Conservation (phyloP, 1,284 basidiomycete genomes). For the Chondrostereum purpureum region DNA sequence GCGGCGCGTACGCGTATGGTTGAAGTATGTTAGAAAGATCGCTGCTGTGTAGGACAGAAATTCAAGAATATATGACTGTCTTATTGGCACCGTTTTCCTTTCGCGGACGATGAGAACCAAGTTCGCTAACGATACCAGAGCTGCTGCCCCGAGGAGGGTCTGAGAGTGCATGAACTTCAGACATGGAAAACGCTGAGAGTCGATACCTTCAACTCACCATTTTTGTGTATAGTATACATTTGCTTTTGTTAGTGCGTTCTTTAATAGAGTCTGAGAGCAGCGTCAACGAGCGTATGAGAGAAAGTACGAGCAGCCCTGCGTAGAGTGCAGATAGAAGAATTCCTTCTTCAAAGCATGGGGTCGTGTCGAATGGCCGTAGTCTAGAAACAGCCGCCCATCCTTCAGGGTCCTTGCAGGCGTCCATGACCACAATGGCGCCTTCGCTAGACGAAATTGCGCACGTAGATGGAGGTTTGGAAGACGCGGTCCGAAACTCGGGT, state of each 20-base stretch:
- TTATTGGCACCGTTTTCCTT: conserved; percentile 39
- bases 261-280: conserved; percentile 20
- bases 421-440: conserved; percentile 33
- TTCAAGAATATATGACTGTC: conserved; percentile 55
- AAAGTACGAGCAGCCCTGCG: conserved; percentile 38
- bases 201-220: conserved; percentile 43
- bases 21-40: conserved; percentile 49
- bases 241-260: conserved; percentile 32
- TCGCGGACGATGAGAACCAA: conserved; percentile 29
- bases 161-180: conserved; percentile 19
- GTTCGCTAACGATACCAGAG: conserved; percentile 33
- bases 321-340: conserved; percentile 53
- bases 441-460: no score
- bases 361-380: conserved; percentile 68
- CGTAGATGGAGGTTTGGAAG: no score
- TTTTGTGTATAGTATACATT: conserved; percentile 50
- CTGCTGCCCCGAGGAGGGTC: conserved; percentile 39
- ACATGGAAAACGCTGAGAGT: not conserved
- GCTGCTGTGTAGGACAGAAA: conserved; percentile 42
- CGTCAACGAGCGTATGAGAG: conserved; percentile 30
- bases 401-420: conserved; percentile 43
- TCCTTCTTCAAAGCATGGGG: conserved; percentile 80
- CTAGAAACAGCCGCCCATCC: conserved; percentile 63
- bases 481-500: no score
- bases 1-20: conserved; percentile 72